These are phyloP conservation scores for Termitomyces sp. DNA, from an alignment of 768 basidiomycete species.

Conservation along the genomic window DNA sequence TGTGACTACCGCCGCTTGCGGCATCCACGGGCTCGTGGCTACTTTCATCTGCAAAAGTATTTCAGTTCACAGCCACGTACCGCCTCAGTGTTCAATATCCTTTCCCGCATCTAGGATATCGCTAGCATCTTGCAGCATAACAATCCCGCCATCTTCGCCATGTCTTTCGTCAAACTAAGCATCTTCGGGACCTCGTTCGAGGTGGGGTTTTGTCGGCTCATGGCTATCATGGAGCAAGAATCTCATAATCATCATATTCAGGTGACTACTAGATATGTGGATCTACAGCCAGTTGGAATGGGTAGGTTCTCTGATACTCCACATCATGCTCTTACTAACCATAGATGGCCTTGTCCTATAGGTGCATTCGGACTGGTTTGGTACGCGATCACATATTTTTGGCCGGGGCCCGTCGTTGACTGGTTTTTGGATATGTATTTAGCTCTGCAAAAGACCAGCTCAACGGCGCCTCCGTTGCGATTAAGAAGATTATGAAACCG, in stretches of 20 bases:
- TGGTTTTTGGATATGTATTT: not conserved
- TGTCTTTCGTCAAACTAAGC: constrained; percentile 97
- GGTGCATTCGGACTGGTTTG: constrained; percentile 98
- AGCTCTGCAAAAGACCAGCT: constrained; percentile 96
- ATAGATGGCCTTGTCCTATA: constrained; percentile 21
- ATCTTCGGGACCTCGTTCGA: constrained; percentile 99
- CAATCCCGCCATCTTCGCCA: constrained; percentile 23
- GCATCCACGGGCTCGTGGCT: not conserved
- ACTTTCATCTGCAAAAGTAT: not conserved
- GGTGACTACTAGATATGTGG: constrained; percentile 98
- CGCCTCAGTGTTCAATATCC: not conserved
- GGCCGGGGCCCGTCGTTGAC: not conserved
- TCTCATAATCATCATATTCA: constrained; percentile 28
- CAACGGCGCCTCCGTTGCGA: constrained; percentile 89
- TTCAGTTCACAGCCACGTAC: constrained; percentile 5
- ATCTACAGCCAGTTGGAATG: constrained; percentile 99
- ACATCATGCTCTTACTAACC: not conserved
- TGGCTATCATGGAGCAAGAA: constrained; percentile 6
- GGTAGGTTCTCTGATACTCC: constrained; percentile 49
- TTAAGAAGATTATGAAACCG: constrained; percentile 99
- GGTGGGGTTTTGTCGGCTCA: constrained; percentile 37
- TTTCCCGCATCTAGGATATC: not conserved
- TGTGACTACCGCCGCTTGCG: not conserved
- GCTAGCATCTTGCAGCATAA: constrained; percentile 1
- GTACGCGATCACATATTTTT: constrained; percentile 39